Base-by-base conservation (phyloP, 202 grass and related monocot genomes). In the Carex arenaria region DNA sequence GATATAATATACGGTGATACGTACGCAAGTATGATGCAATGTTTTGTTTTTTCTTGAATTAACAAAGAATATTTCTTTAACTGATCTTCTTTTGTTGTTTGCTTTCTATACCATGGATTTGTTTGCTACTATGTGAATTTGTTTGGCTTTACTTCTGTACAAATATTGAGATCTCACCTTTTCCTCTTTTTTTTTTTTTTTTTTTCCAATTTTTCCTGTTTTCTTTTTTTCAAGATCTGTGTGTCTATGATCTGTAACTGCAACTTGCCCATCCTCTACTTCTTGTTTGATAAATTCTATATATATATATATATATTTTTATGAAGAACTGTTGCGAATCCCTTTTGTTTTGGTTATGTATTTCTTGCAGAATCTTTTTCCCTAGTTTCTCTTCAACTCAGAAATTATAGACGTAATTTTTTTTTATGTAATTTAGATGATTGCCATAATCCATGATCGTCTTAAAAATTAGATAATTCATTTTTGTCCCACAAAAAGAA, bases 141-240 rank as follows among this genome's bases (percentile, higher is more conserved):
- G 38, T 78, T 15, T 26, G 2, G 13, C 23, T 75, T 52, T 75
- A 17, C 14, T 75, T 14, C n/a, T 1, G 13, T 49, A 51, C 7
- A 72, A 72, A 12, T 49, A 28, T 72, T 72, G 23, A 49, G 52
- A 55, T 76, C 49, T 52, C 23, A 78, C n/a, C 28, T 77, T 77
- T 61, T 38, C 15, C 38, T 5, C 4, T 34, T 0, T 67, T 9
- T n/a, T 67, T 40, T 34, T 7, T 67, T 38, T 18, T 67, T 40
- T 36, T n/a, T 8, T 38, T 3, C 19, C 19, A 11, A 4, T 31
- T 18, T 47, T 30, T 17, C 28, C 45, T 2, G 7, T 2, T 15
- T 55, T 75, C 54, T 0, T 72, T 72, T 54, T 54, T 78, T 56
- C 28, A 17, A 78, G 73, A 78, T 78, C 53, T 59, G 52, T 59